Percentiles rank a stretch among this genome's conserved stretches.
These are phyloP conservation scores for Immersiella caudata DNA, from an alignment of 495 filamentous ascomycete genomes.

Conservation along the genomic window DNA sequence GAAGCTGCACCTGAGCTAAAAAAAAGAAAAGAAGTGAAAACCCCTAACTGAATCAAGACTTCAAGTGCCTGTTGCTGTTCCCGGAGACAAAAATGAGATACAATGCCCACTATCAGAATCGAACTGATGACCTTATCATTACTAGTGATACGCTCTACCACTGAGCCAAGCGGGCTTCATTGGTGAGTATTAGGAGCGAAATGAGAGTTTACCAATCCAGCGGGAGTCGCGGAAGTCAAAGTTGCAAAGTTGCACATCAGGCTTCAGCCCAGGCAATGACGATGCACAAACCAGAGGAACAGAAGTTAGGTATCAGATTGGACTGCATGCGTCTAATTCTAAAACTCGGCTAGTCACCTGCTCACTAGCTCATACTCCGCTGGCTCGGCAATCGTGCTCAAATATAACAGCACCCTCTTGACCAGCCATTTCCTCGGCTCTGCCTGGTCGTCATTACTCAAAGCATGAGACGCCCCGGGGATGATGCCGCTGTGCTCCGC, in stretches of 20 bases:
- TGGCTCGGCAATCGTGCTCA: conserved; percentile 19
- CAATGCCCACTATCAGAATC: background rate
- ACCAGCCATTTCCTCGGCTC: conserved; percentile 46
- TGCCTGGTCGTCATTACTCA: conserved; percentile 51
- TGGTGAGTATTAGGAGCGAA: background rate
- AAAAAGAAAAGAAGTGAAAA: too few relatives aligned
- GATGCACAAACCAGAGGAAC: too few relatives aligned
- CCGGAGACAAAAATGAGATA: background rate
- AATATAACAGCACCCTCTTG: conserved; percentile 38
- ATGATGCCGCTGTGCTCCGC: conserved; percentile 44
- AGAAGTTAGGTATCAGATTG: background rate
- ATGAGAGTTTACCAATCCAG: background rate
- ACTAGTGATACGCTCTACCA: conserved; percentile 1
- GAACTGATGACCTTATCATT: conserved; percentile 1
- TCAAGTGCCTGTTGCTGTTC: too few relatives aligned
- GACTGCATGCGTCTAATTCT: background rate
- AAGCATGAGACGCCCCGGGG: conserved; percentile 50
- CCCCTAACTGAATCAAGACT: too few relatives aligned
- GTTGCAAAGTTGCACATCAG: too few relatives aligned
- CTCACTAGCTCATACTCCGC: background rate
- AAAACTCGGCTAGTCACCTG: background rate
- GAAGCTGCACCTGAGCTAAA: too few relatives aligned
- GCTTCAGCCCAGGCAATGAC: too few relatives aligned
- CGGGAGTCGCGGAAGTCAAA: background rate
- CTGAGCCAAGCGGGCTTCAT: background rate